Percentiles rank a stretch among this genome's conserved stretches.
These are phyloP conservation scores for Erythrobasidium hasegawianum DNA, from an alignment of 1,284 basidiomycete species.

Conservation along the genomic window DNA sequence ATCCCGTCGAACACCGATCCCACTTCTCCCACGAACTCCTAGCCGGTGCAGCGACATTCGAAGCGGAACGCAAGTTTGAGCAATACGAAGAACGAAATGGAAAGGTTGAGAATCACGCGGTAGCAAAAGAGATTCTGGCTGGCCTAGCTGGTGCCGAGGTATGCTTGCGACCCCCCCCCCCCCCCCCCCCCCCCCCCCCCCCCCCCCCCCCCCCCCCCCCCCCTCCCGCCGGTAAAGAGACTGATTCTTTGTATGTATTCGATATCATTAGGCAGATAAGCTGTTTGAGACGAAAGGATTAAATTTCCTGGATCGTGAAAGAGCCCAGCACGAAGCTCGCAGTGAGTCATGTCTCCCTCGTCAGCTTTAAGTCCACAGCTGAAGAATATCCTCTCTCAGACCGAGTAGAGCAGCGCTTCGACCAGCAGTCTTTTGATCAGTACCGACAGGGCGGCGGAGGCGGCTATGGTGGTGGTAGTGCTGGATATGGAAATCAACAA, in stretches of 20 bases:
- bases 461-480: too few relatives aligned
- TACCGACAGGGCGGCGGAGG: neutral
- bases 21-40: neutral
- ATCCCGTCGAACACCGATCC: neutral
- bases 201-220: too few relatives aligned
- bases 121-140: conserved; percentile 10
- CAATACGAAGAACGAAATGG: neutral
- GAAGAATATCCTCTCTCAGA: too few relatives aligned
- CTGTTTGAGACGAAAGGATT: conserved; percentile 38
- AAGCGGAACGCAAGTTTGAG: neutral
- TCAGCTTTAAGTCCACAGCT: too few relatives aligned
- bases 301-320: conserved; percentile 28
- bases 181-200: too few relatives aligned
- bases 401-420: neutral
- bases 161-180: too few relatives aligned
- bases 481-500: too few relatives aligned
- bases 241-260: too few relatives aligned
- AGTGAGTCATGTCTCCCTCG: neutral
- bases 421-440: neutral
- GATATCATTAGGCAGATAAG: conserved; percentile 37
- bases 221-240: too few relatives aligned
- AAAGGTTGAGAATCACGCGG: neutral
- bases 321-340: neutral
- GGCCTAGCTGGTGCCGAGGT: conserved; percentile 3
- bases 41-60: neutral